Evolutionary conservation across 768 basidiomycete species (phyloP), one percentile per base, ranked within the genome.

Genomic region (Dacryopinax spathularia): DNA sequence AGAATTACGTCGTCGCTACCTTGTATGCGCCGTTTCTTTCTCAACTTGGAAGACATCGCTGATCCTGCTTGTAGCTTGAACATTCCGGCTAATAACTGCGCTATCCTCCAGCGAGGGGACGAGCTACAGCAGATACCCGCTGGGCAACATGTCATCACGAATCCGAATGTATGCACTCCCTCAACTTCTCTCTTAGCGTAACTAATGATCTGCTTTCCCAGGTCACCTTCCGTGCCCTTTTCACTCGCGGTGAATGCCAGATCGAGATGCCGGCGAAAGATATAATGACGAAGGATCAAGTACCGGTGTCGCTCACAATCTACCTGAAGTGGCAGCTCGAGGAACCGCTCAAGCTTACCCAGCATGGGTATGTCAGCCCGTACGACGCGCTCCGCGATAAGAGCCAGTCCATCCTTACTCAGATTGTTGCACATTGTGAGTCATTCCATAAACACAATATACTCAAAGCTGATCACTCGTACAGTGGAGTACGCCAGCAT

Each of bases 21-120:
- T 91, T 91, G 86, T 88, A 67, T 61, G 82, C 71, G n/a, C 27
- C 39, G 9, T 39, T 66, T 64, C 29, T 61, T 35, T 35, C 25
- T 61, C 35, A 60, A 20, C 1, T 15, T 12, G 25, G n/a, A 22
- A 20, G n/a, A 37, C 7, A 7, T 12, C 25, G 25, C 22, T 44
- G 43, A 44, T 22, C 12, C 22, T n/a, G n/a, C 15, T 20, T 25
- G 16, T 64, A 89, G 86, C 76, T 74, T 90, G 71, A 85, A 89
- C 67, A 88, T 90, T 59, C 89, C 89, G 6, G 89, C 89, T 29
- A 90, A 83, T 69, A 91, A 91, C 71, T 91, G 89, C 69, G 90
- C 88, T 35, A 87, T 91, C 64, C 78, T 91, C 59, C 90, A 91
- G 72, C 80, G 82, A 16, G 88, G 87, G 16, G 87, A 91, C 67